Evolutionary conservation across 768 basidiomycete genomes (phyloP).

Genomic region (Gymnopilus junonius): DNA sequence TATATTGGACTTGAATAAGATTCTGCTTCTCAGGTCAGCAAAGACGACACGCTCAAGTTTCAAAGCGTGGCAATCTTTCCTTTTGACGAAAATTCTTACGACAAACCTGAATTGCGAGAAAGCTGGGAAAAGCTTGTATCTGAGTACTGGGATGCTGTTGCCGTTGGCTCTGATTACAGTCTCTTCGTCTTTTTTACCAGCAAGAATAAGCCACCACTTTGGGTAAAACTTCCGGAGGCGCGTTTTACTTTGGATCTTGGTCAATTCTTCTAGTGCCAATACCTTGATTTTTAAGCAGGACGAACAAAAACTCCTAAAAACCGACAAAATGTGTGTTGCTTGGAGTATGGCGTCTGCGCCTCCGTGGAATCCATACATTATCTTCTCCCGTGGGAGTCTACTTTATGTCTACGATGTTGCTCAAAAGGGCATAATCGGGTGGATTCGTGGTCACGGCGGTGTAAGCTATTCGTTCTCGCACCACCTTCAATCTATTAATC

Average conservation of each 20-base stretch:
- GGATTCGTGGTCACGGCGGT: conserved; percentile 73
- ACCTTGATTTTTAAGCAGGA: conserved; percentile 6
- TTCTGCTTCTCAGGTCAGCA: conserved; percentile 30
- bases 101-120: conserved; percentile 35
- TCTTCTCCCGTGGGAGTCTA: conserved; percentile 58
- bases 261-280: background rate
- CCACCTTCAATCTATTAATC: background rate
- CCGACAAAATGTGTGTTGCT: conserved; percentile 48
- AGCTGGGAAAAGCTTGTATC: conserved; percentile 52
- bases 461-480: conserved; percentile 46
- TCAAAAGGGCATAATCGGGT: conserved; percentile 43
- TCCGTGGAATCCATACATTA: conserved; percentile 60
- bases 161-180: conserved; percentile 44
- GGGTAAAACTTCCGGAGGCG: conserved; percentile 37
- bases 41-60: conserved; percentile 34
- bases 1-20: background rate
- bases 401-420: conserved; percentile 59
- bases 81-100: conserved; percentile 43
- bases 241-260: background rate
- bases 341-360: conserved; percentile 57
- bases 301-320: conserved; percentile 23
- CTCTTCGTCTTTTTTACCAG: conserved; percentile 43
- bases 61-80: conserved; percentile 53
- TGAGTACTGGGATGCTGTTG: conserved; percentile 55
- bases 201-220: conserved; percentile 34